Evolutionary conservation across 208 protist species (phyloP), one percentile per base, ranked within the genome.

Genomic region (Leptomonas seymouri): DNA sequence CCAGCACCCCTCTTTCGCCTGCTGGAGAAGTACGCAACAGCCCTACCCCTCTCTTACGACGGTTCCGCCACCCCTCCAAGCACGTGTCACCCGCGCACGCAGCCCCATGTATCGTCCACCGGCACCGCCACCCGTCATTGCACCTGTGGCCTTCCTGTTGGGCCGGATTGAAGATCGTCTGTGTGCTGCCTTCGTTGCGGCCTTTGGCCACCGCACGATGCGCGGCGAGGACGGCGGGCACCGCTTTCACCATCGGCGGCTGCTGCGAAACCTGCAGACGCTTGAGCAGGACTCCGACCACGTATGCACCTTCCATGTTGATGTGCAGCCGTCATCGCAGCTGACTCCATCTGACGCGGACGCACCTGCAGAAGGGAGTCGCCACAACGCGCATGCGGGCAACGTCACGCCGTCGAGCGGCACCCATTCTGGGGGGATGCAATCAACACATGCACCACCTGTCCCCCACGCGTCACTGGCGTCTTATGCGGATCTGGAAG

Each of bases 171-270:
- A 89, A 39, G 81, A 87, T 27, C 90, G 90, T 18, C 75, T 95
- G 20, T 81, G 75, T 39, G 86, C 87, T 15, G 90, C 90, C 3
- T 95, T 85, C 63, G 75, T 95, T 0, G 86, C 90, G 2, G 79
- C 87, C 16, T 95, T 89, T 65, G 78, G 83, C 2, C 63, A 80
- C 18, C 78, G 87, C 53, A 95, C 85, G 20, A 71, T 95, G 71
- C 80, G 78, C 18, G 87, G 83, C 66, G 86, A 93, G 53, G 85
- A 93, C 59, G 85, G 73, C 6, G 71, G 83, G n/a, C 74, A 92
- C 56, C 80, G 78, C 36, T 67, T 70, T 21, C 88, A 91, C 49
- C 85, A 91, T 51, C 69, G 78, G 7, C 80, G 88, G 5, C 73
- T 93, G 8, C 21, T 73, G 23, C 82, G 88, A 15, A 93, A 93